Evolutionary conservation across 805 yeast species (phyloP), one percentile per base, ranked within the genome.

Genomic region (Wickerhamomyces kurtzmanii): DNA sequence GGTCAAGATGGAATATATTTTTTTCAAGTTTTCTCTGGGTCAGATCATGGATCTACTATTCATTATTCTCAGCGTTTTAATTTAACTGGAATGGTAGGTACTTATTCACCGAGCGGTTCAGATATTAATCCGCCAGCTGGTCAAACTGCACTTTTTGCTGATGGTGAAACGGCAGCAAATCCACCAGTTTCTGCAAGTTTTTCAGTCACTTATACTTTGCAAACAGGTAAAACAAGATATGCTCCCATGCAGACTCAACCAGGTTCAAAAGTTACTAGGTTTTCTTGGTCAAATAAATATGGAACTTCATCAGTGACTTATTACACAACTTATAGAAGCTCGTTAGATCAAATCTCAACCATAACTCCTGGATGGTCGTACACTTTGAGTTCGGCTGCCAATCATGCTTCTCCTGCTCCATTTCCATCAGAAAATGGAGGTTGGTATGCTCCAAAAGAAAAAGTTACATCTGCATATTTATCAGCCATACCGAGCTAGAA

Each of bases 171-270:
- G 1, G 66, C 64, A 3, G 53, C 52, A 8, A 48, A 59, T 6
- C 60, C 69, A 5, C 54, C 56, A 6, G 60, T 60, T 18, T 55
- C 73, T 0, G 53, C 49, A 9, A 75, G 85, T 3, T 79, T 78
- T 50, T 48, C 76, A 3, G 57, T 86, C 6, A 68, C 93, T 3
- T 89, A 87, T 56, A 68, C 83, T 3, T 37, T 42, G 42, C 97
- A 89, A 57, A 78, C 91, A 0, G 95, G 95, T 17, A 53, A 41
- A 13, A 71, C 82, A 8, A 69, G 87, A 42, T 83, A 57, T 52
- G 96, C 97, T 1, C 96, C 96, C 29, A 84, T 86, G 95, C 96
- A 87, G 57, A 50, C 63, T 33, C 95, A 85, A 55, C 96, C 98
- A 5, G 82, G 78, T 4, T 45, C 80, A 1, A 57, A 56, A 8